Conservation (phyloP, 257 asterid genomes). For the Thymus mandschuricus region DNA sequence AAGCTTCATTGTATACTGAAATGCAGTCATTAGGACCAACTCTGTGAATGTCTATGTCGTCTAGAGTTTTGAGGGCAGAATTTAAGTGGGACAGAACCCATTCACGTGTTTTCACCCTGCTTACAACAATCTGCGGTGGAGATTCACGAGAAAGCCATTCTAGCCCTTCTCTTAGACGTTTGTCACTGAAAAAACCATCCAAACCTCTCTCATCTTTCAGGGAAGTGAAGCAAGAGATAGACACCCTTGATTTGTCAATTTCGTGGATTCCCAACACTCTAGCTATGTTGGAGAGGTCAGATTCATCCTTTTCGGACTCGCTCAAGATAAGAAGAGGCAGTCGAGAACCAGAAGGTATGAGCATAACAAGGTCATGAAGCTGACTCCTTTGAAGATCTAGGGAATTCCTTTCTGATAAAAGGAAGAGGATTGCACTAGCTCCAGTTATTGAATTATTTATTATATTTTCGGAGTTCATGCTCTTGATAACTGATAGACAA, state of each 20-base stretch:
- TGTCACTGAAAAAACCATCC: conserved; percentile 68
- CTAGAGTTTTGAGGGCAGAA: conserved; percentile 48
- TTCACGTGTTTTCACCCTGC: conserved; percentile 64
- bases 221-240: conserved; percentile 43
- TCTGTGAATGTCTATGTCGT: conserved; percentile 35
- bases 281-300: conserved; percentile 50
- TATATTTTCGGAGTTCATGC: conserved; percentile 42
- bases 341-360: conserved; percentile 63
- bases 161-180: conserved; percentile 67
- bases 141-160: conserved; percentile 88
- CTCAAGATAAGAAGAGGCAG: conserved; percentile 79
- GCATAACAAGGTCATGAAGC: conserved; percentile 57
- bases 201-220: conserved; percentile 51
- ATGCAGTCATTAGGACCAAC: conserved; percentile 68
- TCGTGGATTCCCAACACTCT: conserved; percentile 55
- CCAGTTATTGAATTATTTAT: conserved; percentile 56
- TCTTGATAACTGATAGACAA: conserved; percentile 77
- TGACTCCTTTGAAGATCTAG: conserved; percentile 64
- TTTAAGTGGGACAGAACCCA: conserved; percentile 65
- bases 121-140: conserved; percentile 60
- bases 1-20: conserved; percentile 66
- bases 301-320: conserved; percentile 47
- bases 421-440: conserved; percentile 70
- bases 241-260: conserved; percentile 55
- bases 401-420: conserved; percentile 59